A percentile compares a stretch with the other conserved stretches of the same genome.
Conservation (phyloP, 495 filamentous ascomycete genomes). For the Eremomyces bilateralis region DNA sequence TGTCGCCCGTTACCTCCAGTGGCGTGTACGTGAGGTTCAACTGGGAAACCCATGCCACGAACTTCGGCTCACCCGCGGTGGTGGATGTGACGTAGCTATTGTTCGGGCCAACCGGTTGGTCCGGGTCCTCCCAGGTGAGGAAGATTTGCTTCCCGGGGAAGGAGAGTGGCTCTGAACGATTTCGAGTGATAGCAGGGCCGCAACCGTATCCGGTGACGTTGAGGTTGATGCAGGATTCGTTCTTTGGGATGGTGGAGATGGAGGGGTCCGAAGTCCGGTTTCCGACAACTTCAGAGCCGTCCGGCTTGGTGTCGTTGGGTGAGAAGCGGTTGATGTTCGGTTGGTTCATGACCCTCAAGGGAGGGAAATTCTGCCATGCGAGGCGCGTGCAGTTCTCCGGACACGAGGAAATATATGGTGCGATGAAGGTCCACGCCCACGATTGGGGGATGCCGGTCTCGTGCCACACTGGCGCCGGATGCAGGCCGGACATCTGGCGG, state of each 20-base stretch:
- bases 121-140: conserved; percentile 52
- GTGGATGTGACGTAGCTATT: conserved; percentile 53
- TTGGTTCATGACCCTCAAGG: conserved; percentile 51
- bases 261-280: conserved; percentile 24
- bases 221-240: conserved; percentile 29
- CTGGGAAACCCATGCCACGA: conserved; percentile 62
- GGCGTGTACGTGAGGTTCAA: conserved; percentile 68
- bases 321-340: conserved; percentile 45
- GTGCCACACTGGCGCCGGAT: conserved; percentile 75
- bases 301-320: conserved; percentile 22
- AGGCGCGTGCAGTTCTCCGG: conserved; percentile 52
- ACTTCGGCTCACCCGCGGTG: conserved; percentile 34
- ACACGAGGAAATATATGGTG: conserved; percentile 66
- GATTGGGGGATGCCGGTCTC: conserved; percentile 62
- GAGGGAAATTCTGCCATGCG: conserved; percentile 78
- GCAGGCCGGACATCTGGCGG: conserved; percentile 66
- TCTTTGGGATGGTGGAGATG: conserved; percentile 19
- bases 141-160: conserved; percentile 54
- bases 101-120: conserved; percentile 53
- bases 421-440: conserved; percentile 71
- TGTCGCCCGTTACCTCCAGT: conserved; percentile 30
- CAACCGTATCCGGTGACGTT: conserved; percentile 32
- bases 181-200: conserved; percentile 39
- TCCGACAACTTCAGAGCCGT: conserved; percentile 31
- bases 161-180: conserved; percentile 43